phyloP scores from a whole-genome alignment of 108 stramenopile genomes.

The Skeletonema potamos region DNA sequence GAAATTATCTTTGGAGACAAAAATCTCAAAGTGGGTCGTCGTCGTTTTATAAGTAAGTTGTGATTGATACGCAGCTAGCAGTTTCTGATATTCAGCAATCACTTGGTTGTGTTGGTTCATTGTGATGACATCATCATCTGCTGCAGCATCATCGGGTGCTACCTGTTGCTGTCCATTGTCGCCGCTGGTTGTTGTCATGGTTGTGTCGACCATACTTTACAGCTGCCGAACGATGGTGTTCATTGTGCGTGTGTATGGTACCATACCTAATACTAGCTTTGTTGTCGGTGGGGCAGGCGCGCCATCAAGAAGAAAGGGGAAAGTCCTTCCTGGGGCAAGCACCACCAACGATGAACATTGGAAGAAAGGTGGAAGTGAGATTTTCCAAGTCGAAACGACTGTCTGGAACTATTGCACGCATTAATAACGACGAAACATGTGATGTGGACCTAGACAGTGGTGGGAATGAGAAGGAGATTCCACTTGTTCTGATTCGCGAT shows the following conservation, averaged over 20 bases:
- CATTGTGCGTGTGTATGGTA: no score
- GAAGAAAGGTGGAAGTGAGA: not conserved
- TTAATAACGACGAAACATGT: not conserved
- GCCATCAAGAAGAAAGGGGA: no score
- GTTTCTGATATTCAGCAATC: conserved; percentile 1
- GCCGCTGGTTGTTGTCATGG: not conserved
- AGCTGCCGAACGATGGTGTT: no score
- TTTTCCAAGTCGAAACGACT: not conserved
- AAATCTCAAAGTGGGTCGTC: conserved; percentile 62
- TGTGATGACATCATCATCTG: not conserved
- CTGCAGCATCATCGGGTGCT: not conserved
- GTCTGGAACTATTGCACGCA: not conserved
- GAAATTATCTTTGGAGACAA: conserved; percentile 88
- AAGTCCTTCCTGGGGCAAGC: no score
- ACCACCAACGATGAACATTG: no score
- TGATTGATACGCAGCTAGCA: not conserved
- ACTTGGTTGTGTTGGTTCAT: not conserved
- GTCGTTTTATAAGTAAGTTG: not conserved
- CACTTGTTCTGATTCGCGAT: not conserved
- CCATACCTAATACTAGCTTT: no score
- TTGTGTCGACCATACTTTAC: no score
- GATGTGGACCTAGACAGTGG: not conserved
- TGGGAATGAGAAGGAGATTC: not conserved
- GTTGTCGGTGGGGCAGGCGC: no score
- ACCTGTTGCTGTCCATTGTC: not conserved